Percentiles rank a stretch among this genome's conserved stretches.
Evolutionary conservation across 1,284 basidiomycete genomes (phyloP).

Genomic region (Golubevia pallescens): DNA sequence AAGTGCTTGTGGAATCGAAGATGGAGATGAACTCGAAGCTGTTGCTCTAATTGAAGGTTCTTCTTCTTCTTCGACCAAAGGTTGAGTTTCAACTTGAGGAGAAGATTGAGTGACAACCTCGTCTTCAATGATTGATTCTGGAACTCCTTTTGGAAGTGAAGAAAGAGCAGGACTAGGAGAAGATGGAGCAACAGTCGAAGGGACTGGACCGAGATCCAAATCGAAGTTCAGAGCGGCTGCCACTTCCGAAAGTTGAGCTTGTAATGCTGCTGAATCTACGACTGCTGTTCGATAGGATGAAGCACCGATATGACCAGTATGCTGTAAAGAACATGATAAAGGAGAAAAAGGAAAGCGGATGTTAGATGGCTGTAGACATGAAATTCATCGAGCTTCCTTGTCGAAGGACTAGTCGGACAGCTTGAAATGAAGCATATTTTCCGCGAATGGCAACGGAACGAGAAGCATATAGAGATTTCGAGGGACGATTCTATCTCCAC

Average conservation of each 20-base stretch:
- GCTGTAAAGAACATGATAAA: constrained; percentile 2
- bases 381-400: too few relatives aligned
- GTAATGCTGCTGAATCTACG: constrained; percentile 5
- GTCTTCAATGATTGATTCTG: background rate
- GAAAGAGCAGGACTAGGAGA: background rate
- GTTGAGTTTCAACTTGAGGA: background rate
- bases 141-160: background rate
- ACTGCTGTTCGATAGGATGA: constrained; percentile 9
- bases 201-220: constrained; percentile 1
- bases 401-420: too few relatives aligned
- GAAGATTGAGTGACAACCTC: background rate
- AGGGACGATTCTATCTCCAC: too few relatives aligned
- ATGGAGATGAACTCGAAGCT: background rate
- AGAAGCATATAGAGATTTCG: too few relatives aligned
- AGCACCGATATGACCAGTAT: constrained; percentile 20
- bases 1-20: background rate
- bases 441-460: too few relatives aligned
- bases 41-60: background rate
- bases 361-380: too few relatives aligned
- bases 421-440: too few relatives aligned
- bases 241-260: constrained; percentile 16
- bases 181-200: background rate
- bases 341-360: background rate
- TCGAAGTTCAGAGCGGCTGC: constrained; percentile 15
- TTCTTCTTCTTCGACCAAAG: background rate